Evolutionary conservation across 139 green algal species (phyloP).

Genomic region (Bryopsis sp.): DNA sequence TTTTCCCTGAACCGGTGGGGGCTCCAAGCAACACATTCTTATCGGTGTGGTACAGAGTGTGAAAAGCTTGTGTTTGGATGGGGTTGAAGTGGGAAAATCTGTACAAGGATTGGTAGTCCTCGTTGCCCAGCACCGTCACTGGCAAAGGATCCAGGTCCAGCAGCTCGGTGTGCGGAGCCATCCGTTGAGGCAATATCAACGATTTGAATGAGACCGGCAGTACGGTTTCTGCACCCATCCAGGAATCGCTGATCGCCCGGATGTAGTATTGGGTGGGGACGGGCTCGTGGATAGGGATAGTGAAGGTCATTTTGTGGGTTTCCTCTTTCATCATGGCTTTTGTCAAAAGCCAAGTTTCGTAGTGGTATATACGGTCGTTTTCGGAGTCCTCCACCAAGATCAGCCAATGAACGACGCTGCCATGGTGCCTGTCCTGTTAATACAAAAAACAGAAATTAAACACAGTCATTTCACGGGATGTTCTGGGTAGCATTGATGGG

Average conservation of each 20-base stretch:
- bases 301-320: slow-evolving; percentile 74
- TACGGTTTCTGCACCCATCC: slow-evolving; percentile 38
- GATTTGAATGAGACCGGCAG: slow-evolving; percentile 57
- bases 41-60: slow-evolving; percentile 94
- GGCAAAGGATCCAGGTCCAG: slow-evolving; percentile 91
- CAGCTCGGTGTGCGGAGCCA: slow-evolving; percentile 66
- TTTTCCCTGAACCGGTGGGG: slow-evolving; percentile 90
- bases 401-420: slow-evolving; percentile 55
- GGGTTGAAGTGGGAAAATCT: slow-evolving; percentile 95
- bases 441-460: neutral
- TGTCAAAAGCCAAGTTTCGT: slow-evolving; percentile 77
- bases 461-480: neutral
- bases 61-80: slow-evolving; percentile 95
- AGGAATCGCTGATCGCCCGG: slow-evolving; percentile 11
- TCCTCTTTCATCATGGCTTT: slow-evolving; percentile 72
- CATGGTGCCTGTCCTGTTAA: slow-evolving; percentile 49
- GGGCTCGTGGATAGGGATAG: slow-evolving; percentile 93
- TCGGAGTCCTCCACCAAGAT: slow-evolving; percentile 89
- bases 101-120: slow-evolving; percentile 69
- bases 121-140: slow-evolving; percentile 62
- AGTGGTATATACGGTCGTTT: slow-evolving; percentile 93
- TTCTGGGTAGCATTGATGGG: too few relatives aligned
- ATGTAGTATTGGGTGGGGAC: slow-evolving; percentile 52
- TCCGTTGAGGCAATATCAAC: slow-evolving; percentile 68
- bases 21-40: slow-evolving; percentile 90